Conservation (phyloP, 179 eudicot species). For the Spinacia oleracea region DNA sequence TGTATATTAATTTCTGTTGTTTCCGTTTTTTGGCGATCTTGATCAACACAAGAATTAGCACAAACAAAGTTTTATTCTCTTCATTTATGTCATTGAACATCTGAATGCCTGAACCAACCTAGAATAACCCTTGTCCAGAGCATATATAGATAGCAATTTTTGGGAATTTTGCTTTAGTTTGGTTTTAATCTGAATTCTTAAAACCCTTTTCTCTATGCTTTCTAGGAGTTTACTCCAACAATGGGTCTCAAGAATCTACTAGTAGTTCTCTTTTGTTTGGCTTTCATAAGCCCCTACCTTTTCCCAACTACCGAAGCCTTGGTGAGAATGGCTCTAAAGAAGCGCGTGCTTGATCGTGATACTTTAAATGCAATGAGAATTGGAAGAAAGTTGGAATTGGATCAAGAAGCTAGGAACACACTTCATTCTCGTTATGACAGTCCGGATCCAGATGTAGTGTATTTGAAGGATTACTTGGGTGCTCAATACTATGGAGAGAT, state of each 20-base stretch:
- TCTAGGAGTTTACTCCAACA: slow-evolving; percentile 21
- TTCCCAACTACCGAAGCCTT: slow-evolving; percentile 50
- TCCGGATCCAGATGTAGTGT: slow-evolving; percentile 44
- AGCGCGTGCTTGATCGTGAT: slow-evolving; percentile 48
- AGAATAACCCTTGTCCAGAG: neutral
- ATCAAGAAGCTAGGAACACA: slow-evolving; percentile 26
- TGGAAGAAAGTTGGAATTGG: slow-evolving; percentile 37
- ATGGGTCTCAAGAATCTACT: slow-evolving; percentile 46
- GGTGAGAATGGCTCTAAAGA: slow-evolving; percentile 56
- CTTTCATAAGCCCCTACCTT: slow-evolving; percentile 36
- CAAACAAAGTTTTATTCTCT: neutral
- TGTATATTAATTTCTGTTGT: neutral
- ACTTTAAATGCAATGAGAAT: slow-evolving; percentile 51
- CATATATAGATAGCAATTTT: too few relatives aligned
- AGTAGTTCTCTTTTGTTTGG: slow-evolving; percentile 39
- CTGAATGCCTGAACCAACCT: neutral
- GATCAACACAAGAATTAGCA: neutral
- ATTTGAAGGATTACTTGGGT: slow-evolving; percentile 70
- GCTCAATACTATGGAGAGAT: slow-evolving; percentile 88
- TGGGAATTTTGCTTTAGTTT: neutral
- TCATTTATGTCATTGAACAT: neutral
- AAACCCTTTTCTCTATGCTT: neutral
- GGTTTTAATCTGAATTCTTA: neutral
- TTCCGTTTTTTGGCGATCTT: neutral
- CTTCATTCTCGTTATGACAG: slow-evolving; percentile 15